Evolutionary conservation across 2,329 filamentous ascomycete species (phyloP).

Genomic region (Colletotrichum sansevieriae): DNA sequence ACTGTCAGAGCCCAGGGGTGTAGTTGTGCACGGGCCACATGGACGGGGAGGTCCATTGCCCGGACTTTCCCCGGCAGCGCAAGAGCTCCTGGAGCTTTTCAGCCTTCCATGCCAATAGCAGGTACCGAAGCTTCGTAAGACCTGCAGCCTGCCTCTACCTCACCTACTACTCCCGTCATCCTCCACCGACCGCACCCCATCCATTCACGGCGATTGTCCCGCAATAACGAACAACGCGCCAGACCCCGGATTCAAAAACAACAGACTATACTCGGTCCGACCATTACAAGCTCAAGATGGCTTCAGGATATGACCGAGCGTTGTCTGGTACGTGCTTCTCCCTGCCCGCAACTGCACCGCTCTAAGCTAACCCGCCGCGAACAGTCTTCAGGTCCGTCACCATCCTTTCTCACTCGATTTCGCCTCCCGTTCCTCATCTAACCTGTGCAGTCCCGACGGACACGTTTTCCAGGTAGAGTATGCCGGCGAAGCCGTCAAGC

Average conservation of each 20-base stretch:
- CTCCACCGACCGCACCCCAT: constrained; percentile 37
- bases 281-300: constrained; percentile 64
- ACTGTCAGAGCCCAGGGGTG: neutral
- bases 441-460: constrained; percentile 87
- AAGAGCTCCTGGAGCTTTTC: constrained; percentile 43
- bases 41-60: constrained; percentile 26
- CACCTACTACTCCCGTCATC: constrained; percentile 39
- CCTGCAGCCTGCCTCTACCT: constrained; percentile 46
- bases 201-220: constrained; percentile 35
- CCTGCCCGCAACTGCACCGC: constrained; percentile 47
- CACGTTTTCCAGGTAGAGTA: constrained; percentile 99
- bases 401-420: constrained; percentile 31
- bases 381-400: constrained; percentile 84
- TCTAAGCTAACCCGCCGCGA: constrained; percentile 57
- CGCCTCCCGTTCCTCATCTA: constrained; percentile 52
- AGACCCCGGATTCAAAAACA: constrained; percentile 8
- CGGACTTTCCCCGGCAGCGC: constrained; percentile 38
- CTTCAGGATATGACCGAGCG: constrained; percentile 98
- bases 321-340: constrained; percentile 83
- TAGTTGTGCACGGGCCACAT: constrained; percentile 5
- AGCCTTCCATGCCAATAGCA: constrained; percentile 41
- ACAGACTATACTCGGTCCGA: constrained; percentile 32
- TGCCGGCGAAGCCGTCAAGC: constrained; percentile 97
- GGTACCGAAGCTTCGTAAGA: constrained; percentile 49
- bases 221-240: constrained; percentile 23